Evolutionary conservation across 2,329 filamentous ascomycete genomes (phyloP).

Genomic region (Xylariaceae sp.): DNA sequence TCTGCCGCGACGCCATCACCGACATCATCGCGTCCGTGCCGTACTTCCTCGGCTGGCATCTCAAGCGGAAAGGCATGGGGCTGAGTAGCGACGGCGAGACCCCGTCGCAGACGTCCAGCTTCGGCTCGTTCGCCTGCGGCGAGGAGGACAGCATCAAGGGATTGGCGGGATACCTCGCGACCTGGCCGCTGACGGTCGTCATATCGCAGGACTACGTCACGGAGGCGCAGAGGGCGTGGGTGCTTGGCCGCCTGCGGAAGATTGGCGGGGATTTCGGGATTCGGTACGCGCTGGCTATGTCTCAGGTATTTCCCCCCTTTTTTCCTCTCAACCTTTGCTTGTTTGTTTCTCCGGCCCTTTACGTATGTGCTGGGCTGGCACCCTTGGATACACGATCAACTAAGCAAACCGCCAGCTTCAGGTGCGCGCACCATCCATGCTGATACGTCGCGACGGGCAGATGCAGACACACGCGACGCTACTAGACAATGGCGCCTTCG

Average conservation of each 20-base stretch:
- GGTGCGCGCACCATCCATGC: conserved; percentile 58
- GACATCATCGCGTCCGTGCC: conserved; percentile 60
- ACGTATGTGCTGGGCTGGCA: too few relatives aligned
- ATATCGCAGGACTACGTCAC: conserved; percentile 56
- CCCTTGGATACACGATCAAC: background rate
- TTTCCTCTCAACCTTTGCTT: background rate
- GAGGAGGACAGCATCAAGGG: conserved; percentile 49
- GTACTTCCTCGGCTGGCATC: conserved; percentile 57
- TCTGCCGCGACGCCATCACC: conserved; percentile 50
- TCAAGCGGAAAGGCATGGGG: conserved; percentile 38
- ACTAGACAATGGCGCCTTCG: conserved; percentile 37
- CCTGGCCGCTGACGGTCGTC: conserved; percentile 54
- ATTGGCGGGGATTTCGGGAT: conserved; percentile 55
- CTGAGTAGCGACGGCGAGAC: conserved; percentile 29
- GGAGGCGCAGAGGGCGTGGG: conserved; percentile 54
- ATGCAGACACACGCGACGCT: conserved; percentile 42
- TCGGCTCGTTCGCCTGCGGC: conserved; percentile 47
- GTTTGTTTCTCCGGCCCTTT: background rate
- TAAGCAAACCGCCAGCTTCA: conserved; percentile 42
- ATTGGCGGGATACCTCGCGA: conserved; percentile 55
- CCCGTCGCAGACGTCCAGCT: conserved; percentile 37
- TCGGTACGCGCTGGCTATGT: conserved; percentile 53
- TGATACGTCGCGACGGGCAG: conserved; percentile 52
- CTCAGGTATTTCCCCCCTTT: conserved; percentile 41
- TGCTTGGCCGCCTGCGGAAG: conserved; percentile 49